phyloP scores from a whole-genome alignment of 2,329 filamentous ascomycete species.

The Aspergillus sclerotialis region DNA sequence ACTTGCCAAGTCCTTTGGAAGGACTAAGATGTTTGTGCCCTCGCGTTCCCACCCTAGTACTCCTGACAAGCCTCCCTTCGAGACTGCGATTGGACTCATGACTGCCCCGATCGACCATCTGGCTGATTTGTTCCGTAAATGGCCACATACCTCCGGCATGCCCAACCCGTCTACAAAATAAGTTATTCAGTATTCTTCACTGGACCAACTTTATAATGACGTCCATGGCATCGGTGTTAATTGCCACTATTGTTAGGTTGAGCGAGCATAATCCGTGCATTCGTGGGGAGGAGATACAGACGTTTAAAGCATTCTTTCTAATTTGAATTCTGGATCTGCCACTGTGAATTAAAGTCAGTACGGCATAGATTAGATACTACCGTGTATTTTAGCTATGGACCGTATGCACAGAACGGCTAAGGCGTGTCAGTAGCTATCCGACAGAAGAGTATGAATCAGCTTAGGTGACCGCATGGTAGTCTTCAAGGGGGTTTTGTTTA shows the following conservation, averaged over 20 bases:
- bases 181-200: not conserved
- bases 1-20: conserved; percentile 38
- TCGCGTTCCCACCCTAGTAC: conserved; percentile 44
- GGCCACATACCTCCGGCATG: conserved; percentile 4
- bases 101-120: conserved; percentile 51
- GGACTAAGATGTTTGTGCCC: conserved; percentile 49
- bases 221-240: not conserved
- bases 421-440: not conserved
- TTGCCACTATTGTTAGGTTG: not conserved
- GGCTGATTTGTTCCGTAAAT: conserved; percentile 47
- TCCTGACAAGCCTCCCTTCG: conserved; percentile 47
- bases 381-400: not conserved
- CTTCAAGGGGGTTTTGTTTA: not conserved
- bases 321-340: too few relatives aligned
- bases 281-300: too few relatives aligned
- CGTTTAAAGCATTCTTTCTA: too few relatives aligned
- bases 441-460: too few relatives aligned
- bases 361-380: not conserved
- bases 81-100: conserved; percentile 48
- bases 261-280: too few relatives aligned
- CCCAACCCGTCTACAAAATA: not conserved
- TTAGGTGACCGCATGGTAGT: too few relatives aligned
- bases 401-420: not conserved
- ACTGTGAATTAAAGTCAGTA: too few relatives aligned
- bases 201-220: not conserved